phyloP scores from a whole-genome alignment of 129 eudicot genomes.

The Artemisia annua region DNA sequence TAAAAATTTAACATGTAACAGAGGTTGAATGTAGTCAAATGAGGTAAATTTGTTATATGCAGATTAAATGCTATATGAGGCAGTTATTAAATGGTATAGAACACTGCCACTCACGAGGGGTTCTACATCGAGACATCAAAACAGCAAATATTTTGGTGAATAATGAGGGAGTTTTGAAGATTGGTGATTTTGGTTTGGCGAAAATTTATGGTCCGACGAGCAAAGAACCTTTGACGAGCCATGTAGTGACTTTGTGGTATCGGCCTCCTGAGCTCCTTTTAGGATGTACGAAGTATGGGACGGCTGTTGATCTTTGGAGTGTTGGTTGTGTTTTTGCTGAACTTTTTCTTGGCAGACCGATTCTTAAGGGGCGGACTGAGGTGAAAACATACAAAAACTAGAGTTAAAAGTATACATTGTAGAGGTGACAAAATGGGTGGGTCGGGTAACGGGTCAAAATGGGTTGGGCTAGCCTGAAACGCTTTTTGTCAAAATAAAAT shows the following conservation, averaged over 20 bases:
- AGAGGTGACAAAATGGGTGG: slow-evolving; percentile 1
- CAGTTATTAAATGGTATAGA: slow-evolving; percentile 70
- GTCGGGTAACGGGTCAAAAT: neutral
- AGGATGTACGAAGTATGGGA: slow-evolving; percentile 72
- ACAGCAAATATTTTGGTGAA: slow-evolving; percentile 75
- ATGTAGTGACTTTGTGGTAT: slow-evolving; percentile 93
- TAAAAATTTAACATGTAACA: neutral
- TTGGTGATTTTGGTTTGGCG: slow-evolving; percentile 93
- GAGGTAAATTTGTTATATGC: slow-evolving; percentile 20
- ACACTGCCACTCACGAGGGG: slow-evolving; percentile 72
- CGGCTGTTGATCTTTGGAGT: slow-evolving; percentile 76
- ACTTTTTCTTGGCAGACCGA: slow-evolving; percentile 61
- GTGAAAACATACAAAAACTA: slow-evolving; percentile 34
- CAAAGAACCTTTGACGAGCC: slow-evolving; percentile 61
- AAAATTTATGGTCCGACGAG: slow-evolving; percentile 40
- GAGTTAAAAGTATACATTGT: neutral
- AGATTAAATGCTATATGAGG: slow-evolving; percentile 85
- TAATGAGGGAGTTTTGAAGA: slow-evolving; percentile 74
- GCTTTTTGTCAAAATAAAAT: neutral
- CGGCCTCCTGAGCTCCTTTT: slow-evolving; percentile 90
- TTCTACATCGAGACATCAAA: slow-evolving; percentile 83
- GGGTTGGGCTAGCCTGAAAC: neutral
- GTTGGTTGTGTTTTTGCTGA: slow-evolving; percentile 88
- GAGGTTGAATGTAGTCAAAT: slow-evolving; percentile 10
- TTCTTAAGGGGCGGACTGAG: slow-evolving; percentile 89